Evolutionary conservation across 352 stramenopile genomes (phyloP).

Genomic region (Globisporangium rhizosaccharum): DNA sequence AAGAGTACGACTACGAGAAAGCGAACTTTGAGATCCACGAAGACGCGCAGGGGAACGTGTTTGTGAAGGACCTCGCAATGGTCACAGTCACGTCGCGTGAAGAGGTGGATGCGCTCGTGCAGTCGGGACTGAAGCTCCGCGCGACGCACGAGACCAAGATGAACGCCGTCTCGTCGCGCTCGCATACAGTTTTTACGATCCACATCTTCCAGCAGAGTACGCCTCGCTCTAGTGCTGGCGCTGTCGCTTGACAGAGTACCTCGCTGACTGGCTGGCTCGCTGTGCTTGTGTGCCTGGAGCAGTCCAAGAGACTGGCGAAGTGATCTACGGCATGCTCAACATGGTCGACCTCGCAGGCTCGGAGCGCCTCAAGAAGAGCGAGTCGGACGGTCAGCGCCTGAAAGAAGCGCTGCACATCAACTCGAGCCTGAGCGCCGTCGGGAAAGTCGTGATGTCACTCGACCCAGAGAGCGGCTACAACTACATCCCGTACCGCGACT

Average conservation of each 20-base stretch:
- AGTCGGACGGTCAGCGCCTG: slow-evolving; percentile 77
- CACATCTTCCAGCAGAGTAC: slow-evolving; percentile 74
- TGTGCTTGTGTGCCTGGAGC: background rate
- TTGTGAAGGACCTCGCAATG: slow-evolving; percentile 91
- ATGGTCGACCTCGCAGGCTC: slow-evolving; percentile 83
- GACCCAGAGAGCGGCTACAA: slow-evolving; percentile 84
- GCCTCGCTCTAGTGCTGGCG: too few species aligned
- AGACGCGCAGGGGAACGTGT: slow-evolving; percentile 88
- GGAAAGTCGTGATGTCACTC: slow-evolving; percentile 85
- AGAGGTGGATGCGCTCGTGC: slow-evolving; percentile 83
- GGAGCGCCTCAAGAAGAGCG: slow-evolving; percentile 83
- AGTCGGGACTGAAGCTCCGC: slow-evolving; percentile 79
- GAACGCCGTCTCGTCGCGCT: slow-evolving; percentile 87
- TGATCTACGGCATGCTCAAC: slow-evolving; percentile 83
- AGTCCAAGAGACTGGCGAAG: slow-evolving; percentile 65
- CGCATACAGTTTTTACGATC: slow-evolving; percentile 86
- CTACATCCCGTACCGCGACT: slow-evolving; percentile 85
- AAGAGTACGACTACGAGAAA: slow-evolving; percentile 84
- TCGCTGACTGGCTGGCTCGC: background rate
- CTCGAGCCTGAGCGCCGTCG: slow-evolving; percentile 76
- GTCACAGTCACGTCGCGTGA: slow-evolving; percentile 85
- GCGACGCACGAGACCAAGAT: slow-evolving; percentile 92
- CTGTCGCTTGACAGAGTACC: background rate
- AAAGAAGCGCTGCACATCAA: slow-evolving; percentile 87
- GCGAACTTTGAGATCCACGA: slow-evolving; percentile 92